Conservation (phyloP, 352 stramenopile species). For the Pythium pectinolyticum region DNA sequence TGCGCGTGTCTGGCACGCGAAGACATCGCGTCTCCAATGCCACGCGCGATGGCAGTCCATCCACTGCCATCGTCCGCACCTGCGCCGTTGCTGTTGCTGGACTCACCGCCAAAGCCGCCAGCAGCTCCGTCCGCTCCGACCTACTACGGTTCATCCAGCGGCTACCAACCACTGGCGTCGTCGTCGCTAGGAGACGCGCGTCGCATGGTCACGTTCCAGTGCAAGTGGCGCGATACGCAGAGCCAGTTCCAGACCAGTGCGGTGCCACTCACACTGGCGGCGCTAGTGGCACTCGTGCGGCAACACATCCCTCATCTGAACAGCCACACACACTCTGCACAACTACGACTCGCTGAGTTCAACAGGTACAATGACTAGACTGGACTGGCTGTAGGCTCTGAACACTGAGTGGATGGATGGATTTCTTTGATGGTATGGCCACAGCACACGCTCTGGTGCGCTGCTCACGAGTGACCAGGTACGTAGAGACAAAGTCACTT, state of each 20-base stretch:
- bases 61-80: conserved; percentile 13
- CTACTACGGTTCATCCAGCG: too few relatives aligned
- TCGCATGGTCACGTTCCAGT: conserved; percentile 49
- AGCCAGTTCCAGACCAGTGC: conserved; percentile 44
- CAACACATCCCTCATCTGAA: conserved; percentile 40
- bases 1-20: conserved; percentile 25
- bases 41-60: conserved; percentile 1
- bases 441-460: not conserved
- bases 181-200: conserved; percentile 5
- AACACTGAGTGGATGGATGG: too few relatives aligned
- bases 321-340: not conserved
- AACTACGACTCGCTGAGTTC: conserved; percentile 22
- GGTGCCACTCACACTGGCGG: conserved; percentile 28
- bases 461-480: not conserved
- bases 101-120: conserved; percentile 21
- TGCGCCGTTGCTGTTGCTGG: conserved; percentile 1
- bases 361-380: conserved; percentile 13
- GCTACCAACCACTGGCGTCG: not conserved
- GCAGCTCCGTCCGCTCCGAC: conserved; percentile 39
- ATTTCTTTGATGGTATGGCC: too few relatives aligned
- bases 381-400: too few relatives aligned
- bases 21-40: too few relatives aligned
- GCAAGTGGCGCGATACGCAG: conserved; percentile 58
- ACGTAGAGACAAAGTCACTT: not conserved
- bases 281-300: conserved; percentile 39